phyloP scores from a whole-genome alignment of 2,329 filamentous ascomycete genomes.

The Botrytis squamosa region DNA sequence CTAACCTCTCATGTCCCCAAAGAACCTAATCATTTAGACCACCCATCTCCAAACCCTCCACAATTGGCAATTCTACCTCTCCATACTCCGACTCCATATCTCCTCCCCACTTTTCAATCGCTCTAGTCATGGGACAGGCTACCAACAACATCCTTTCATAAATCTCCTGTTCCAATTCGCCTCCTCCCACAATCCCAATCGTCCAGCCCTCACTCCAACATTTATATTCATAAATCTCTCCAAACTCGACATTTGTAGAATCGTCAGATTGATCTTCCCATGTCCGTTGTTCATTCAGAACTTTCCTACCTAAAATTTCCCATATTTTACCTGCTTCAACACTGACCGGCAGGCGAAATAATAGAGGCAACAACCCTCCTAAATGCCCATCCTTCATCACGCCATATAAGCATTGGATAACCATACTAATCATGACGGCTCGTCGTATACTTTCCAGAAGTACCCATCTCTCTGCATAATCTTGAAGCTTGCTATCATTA shows the following conservation, averaged over 20 bases:
- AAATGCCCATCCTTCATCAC: conserved; percentile 25
- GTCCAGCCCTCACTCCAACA: not conserved
- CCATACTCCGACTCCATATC: not conserved
- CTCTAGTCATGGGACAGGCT: not conserved
- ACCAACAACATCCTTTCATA: conserved; percentile 22
- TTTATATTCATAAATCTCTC: not conserved
- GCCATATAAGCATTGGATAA: conserved; percentile 27
- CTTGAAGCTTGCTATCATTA: not conserved
- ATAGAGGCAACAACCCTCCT: conserved; percentile 22
- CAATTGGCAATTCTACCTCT: not conserved
- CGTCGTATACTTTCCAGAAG: conserved; percentile 40
- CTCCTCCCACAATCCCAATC: conserved; percentile 7
- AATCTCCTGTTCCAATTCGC: not conserved
- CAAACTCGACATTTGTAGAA: not conserved
- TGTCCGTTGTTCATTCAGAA: not conserved
- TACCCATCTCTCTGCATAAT: conserved; percentile 33
- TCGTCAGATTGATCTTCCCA: not conserved
- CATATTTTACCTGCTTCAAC: conserved; percentile 12
- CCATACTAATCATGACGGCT: conserved; percentile 29
- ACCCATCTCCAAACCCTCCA: not conserved
- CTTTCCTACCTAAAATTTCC: not conserved
- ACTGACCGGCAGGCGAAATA: conserved; percentile 21
- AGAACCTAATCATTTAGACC: not conserved
- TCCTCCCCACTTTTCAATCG: not conserved
- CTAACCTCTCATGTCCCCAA: too few species aligned